A percentile compares a stretch with the other conserved stretches of the same genome.
These are phyloP conservation scores for Sisymbrium altissimum DNA, from an alignment of 345 rosid genomes.

Conservation along the genomic window DNA sequence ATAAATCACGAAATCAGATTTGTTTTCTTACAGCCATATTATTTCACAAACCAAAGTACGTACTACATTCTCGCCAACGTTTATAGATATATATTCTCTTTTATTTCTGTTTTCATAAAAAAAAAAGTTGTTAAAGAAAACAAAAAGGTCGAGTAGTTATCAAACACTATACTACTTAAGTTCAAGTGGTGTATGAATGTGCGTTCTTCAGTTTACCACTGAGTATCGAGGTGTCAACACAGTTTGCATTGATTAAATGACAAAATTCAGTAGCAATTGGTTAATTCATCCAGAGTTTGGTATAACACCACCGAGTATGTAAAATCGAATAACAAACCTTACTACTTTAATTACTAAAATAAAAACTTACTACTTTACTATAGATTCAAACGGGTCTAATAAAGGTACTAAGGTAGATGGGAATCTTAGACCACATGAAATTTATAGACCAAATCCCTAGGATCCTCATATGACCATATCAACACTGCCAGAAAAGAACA, in stretches of 20 bases:
- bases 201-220: not conserved
- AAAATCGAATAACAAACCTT: not conserved
- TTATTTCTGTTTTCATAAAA: no score
- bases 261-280: not conserved
- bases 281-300: not conserved
- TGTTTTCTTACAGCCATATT: no score
- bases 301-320: not conserved
- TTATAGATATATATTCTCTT: no score
- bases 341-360: not conserved
- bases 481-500: not conserved
- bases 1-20: not conserved
- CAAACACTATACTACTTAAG: not conserved
- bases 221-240: not conserved
- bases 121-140: no score
- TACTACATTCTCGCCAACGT: no score
- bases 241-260: not conserved
- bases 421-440: constrained; percentile 32
- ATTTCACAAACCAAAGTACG: no score
- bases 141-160: not conserved
- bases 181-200: not conserved
- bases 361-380: not conserved
- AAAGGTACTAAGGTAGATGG: not conserved
- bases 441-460: constrained; percentile 14
- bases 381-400: not conserved
- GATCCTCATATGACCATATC: not conserved